Evolutionary conservation across 2,329 filamentous ascomycete genomes (phyloP).

Genomic region (Dryadomyces sulphureus): DNA sequence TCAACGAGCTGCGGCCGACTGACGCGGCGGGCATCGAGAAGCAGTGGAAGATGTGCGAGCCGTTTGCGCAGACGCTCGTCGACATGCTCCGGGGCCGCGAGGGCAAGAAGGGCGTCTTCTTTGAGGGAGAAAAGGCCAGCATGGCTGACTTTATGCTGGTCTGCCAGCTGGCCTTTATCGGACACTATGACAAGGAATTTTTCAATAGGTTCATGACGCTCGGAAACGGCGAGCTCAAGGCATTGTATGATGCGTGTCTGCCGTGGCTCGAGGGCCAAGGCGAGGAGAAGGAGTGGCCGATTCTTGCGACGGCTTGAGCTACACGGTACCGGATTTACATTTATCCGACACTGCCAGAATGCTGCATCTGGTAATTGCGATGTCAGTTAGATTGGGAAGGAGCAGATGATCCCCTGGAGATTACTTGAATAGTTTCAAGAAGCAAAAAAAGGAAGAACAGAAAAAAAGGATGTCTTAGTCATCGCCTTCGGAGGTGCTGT

Average conservation of each 20-base stretch:
- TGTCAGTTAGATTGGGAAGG: too few relatives aligned
- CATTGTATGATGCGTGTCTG: slow-evolving; percentile 1
- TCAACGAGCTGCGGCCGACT: not conserved
- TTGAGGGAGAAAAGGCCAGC: slow-evolving; percentile 1
- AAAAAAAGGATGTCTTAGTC: too few relatives aligned
- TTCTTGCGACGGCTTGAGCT: not conserved
- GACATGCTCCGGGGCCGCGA: not conserved
- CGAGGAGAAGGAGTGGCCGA: slow-evolving; percentile 3
- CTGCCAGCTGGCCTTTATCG: not conserved
- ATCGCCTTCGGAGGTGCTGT: too few relatives aligned
- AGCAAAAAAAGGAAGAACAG: too few relatives aligned
- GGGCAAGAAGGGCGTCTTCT: slow-evolving; percentile 1
- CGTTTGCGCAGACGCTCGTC: not conserved
- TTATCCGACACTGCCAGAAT: too few relatives aligned
- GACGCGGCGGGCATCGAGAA: not conserved
- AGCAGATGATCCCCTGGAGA: too few relatives aligned
- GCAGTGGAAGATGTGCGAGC: not conserved
- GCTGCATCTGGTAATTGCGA: too few relatives aligned
- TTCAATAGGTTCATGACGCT: not conserved
- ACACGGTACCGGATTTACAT: too few relatives aligned
- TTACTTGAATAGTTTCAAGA: too few relatives aligned
- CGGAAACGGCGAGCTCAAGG: slow-evolving; percentile 2
- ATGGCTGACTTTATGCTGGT: not conserved
- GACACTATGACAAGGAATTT: not conserved
- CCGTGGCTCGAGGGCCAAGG: slow-evolving; percentile 4